Evolutionary conservation across 352 stramenopile genomes (phyloP), one percentile per base, ranked within the genome.

Genomic region (Globisporangium lucens): DNA sequence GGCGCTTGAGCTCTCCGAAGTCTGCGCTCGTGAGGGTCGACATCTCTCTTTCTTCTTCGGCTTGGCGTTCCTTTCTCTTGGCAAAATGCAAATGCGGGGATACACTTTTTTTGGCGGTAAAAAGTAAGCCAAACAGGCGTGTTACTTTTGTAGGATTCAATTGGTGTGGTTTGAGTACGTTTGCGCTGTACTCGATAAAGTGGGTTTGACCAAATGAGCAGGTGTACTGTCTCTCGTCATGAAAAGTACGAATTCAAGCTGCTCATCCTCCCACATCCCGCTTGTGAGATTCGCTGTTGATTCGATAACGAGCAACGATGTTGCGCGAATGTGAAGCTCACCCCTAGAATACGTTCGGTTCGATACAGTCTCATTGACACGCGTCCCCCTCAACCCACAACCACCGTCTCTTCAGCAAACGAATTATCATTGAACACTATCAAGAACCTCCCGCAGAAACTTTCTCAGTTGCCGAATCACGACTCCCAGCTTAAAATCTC

Each of bases 1-100:
- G 87, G 55, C 87, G 85, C 76, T 92, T 93, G 62, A 95, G 80
- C 66, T 93, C 83, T 65, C 83, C 82, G 63, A 95, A 90, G 59
- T 95, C 87, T 1, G 82, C 73, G 72, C 85, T 94, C 58, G 87
- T 95, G 53, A 95, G 74, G 33, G 87, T 94, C 72, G 85, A 94
- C 87, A 95, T 95, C 27, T 63, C 29, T 9, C 9, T 5, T 36
- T 36, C 24, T 36, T 24, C 56, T 51, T 56, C 30, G 30, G 30
- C 12, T 33, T 53, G 47, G 43, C 20, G 56, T 53, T 57, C 8
- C 43, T 53, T 64, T 57, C 43, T 51, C 17, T 6, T 46, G 20
- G 43, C 43, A 51, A 51, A 51, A 51, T 13, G 43, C 43, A 13
- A 10, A 51, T 51, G 43, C 15, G 43, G 17, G 17, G 43, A 51